A percentile compares a stretch with the other conserved stretches of the same genome.
phyloP scores from a whole-genome alignment of 1,139 yeast species.

The Sugiyamaella grinbergsii region DNA sequence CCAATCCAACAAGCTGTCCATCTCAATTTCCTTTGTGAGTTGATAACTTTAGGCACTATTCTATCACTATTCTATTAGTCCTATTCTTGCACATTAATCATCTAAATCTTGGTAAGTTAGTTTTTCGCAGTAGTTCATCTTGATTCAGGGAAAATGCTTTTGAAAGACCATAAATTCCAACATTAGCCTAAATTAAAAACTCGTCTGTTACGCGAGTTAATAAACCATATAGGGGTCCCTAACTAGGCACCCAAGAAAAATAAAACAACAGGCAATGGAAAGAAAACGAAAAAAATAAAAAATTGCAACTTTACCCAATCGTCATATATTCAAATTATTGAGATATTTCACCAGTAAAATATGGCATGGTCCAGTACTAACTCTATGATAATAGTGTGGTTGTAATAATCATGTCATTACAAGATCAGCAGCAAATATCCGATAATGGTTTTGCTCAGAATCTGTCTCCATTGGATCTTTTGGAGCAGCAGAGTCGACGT shows the following conservation, averaged over 20 bases:
- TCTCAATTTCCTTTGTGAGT: neutral
- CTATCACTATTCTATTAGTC: too few species aligned
- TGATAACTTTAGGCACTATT: neutral
- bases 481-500: constrained; percentile 37
- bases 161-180: neutral
- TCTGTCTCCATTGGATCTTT: constrained; percentile 38
- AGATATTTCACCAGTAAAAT: neutral
- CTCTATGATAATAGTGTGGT: neutral
- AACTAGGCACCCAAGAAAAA: too few species aligned
- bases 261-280: neutral
- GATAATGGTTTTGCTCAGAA: constrained; percentile 29
- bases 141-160: constrained; percentile 8
- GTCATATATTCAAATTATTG: neutral
- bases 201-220: neutral
- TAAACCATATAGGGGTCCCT: too few species aligned
- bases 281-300: neutral
- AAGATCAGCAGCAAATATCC: constrained; percentile 12
- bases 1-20: neutral
- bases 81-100: too few species aligned
- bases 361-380: constrained; percentile 2
- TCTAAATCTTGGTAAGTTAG: constrained; percentile 3
- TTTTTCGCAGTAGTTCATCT: neutral
- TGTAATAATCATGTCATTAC: constrained; percentile 10
- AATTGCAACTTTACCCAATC: neutral
- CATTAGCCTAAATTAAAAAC: constrained; percentile 1